Evolutionary conservation across 202 grass and related monocot genomes (phyloP).

Genomic region (Panicum hallii): DNA sequence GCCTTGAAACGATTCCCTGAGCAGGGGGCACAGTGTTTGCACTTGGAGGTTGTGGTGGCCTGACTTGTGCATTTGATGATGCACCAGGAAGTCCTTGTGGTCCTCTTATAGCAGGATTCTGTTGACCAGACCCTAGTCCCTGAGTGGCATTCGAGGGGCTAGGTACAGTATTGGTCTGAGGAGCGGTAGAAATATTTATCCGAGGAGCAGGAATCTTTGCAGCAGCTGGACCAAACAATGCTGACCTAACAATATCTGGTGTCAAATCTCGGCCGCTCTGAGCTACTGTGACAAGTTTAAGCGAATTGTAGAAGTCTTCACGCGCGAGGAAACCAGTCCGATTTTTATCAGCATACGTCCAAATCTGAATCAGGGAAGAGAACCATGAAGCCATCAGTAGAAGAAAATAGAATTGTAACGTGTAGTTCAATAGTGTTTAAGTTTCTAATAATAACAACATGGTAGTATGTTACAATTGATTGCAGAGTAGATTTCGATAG

Average conservation of each 20-base stretch:
- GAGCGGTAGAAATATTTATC: slow-evolving; percentile 60
- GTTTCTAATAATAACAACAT: background rate
- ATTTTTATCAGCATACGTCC: slow-evolving; percentile 89
- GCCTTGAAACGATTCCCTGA: slow-evolving; percentile 57
- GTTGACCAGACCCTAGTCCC: slow-evolving; percentile 52
- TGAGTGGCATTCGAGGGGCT: slow-evolving; percentile 47
- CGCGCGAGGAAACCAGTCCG: slow-evolving; percentile 86
- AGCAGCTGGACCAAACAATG: slow-evolving; percentile 78
- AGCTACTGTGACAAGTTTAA: slow-evolving; percentile 89
- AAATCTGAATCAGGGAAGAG: slow-evolving; percentile 64
- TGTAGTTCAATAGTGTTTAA: background rate
- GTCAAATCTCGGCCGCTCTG: slow-evolving; percentile 83
- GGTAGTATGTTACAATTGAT: background rate
- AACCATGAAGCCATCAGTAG: slow-evolving; percentile 28
- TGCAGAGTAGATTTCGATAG: background rate
- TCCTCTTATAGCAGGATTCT: slow-evolving; percentile 55
- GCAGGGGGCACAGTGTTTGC: slow-evolving; percentile 45
- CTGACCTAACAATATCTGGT: slow-evolving; percentile 85
- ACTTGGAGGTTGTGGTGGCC: slow-evolving; percentile 60
- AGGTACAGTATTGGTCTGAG: slow-evolving; percentile 45
- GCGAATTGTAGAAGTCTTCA: slow-evolving; percentile 87
- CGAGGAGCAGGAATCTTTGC: slow-evolving; percentile 89
- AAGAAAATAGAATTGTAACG: background rate
- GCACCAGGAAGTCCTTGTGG: slow-evolving; percentile 42
- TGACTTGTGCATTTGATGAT: slow-evolving; percentile 45